Evolutionary conservation across 106 monocot species (phyloP), one percentile per base, ranked within the genome.

Genomic region (Amphibolis antarctica): DNA sequence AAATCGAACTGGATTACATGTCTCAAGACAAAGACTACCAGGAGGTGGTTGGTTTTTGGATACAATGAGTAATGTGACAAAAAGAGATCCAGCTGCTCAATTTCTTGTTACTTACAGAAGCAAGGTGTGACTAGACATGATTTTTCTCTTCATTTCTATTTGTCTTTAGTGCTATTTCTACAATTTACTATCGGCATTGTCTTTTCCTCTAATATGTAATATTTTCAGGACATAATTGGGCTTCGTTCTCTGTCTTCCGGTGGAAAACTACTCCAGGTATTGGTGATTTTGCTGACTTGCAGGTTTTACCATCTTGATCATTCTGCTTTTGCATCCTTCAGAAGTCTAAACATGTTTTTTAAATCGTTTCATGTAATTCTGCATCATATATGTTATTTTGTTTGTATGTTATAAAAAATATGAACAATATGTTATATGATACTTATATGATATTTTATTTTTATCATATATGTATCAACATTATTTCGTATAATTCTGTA

Each of bases 11-110:
- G 87, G 82, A 11, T 75, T 85, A 50, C 74, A 82, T 73, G 87
- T 87, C 12, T 80, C 91, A 1, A 84, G 98, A 54, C 82, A 82
- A 60, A 82, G 91, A 58, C 72, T 72, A 45, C 65, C 85, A 57
- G 82, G 82, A 56, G 87, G 82, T 73, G 98, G 82, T 12, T 98
- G 87, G 91, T 80, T 81, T 54, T 68, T 91, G 29, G 91, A 98
- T 70, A 68, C 68, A 28, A 55, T 91, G 48, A 65, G 84, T 27
- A 88, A 83, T 76, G 85, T 91, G 44, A 85, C 98, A 15, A 88
- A 85, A 74, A 78, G 91, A n/a, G 98, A 91, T 77, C 98, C 98
- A 60, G 85, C 91, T 60, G 80, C 81, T 27, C 91, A 98, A 45
- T 98, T 91, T 67, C 62, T 91, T 36, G 76, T 98, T 66, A 66